These are phyloP conservation scores for Xylaria multiplex DNA, from an alignment of 2,329 filamentous ascomycete species.

Conservation along the genomic window DNA sequence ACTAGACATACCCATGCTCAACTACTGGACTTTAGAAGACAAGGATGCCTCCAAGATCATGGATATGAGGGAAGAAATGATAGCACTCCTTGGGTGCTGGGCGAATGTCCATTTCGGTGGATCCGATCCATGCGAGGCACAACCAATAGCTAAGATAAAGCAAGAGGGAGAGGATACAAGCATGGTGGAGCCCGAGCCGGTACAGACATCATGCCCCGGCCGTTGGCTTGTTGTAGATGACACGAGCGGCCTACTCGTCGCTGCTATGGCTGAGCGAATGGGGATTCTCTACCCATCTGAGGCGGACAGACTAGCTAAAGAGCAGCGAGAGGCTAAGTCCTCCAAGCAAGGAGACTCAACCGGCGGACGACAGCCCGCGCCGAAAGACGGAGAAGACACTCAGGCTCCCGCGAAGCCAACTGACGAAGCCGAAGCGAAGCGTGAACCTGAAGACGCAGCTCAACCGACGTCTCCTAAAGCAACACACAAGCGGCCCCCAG, in stretches of 20 bases:
- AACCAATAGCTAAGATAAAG: slow-evolving; percentile 36
- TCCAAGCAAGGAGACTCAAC: slow-evolving; percentile 11
- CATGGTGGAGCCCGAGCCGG: slow-evolving; percentile 42
- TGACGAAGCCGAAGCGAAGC: slow-evolving; percentile 3
- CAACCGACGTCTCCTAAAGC: slow-evolving; percentile 29
- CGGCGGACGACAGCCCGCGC: neutral
- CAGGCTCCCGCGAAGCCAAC: neutral
- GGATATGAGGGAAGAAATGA: slow-evolving; percentile 85
- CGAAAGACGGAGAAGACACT: slow-evolving; percentile 13
- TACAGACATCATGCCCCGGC: slow-evolving; percentile 50
- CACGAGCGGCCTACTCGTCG: slow-evolving; percentile 82
- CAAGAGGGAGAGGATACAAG: slow-evolving; percentile 38
- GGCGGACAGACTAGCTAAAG: slow-evolving; percentile 16
- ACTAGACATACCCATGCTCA: slow-evolving; percentile 79
- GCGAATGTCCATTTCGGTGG: slow-evolving; percentile 84
- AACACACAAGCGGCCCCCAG: slow-evolving; percentile 25
- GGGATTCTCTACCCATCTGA: slow-evolving; percentile 72
- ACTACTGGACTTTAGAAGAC: slow-evolving; percentile 80
- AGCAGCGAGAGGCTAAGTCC: slow-evolving; percentile 20
- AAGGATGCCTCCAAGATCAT: slow-evolving; percentile 83
- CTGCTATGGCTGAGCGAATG: slow-evolving; percentile 88
- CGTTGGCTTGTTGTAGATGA: slow-evolving; percentile 89
- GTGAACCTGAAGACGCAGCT: slow-evolving; percentile 12
- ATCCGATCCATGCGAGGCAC: slow-evolving; percentile 47
- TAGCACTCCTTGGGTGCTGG: slow-evolving; percentile 87